phyloP scores from a whole-genome alignment of 352 stramenopile genomes.

The Phytophthora pluvialis region DNA sequence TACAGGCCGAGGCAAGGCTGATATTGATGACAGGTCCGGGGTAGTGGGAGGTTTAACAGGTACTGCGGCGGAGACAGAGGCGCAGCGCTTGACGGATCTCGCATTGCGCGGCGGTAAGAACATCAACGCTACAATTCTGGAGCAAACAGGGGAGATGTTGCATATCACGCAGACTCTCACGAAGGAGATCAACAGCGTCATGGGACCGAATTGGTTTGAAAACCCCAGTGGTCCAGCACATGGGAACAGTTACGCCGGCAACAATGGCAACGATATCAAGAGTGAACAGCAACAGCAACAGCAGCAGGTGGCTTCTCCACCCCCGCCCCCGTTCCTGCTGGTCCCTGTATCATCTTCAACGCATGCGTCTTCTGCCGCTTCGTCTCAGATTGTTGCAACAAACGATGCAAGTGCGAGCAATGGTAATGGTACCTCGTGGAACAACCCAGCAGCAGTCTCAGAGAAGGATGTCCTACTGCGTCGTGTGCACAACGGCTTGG shows the following conservation, averaged over 20 bases:
- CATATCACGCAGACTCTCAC: constrained; percentile 59
- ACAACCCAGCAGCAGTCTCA: constrained; percentile 21
- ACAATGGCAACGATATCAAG: constrained; percentile 18
- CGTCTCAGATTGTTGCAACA: constrained; percentile 42
- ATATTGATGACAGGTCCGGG: constrained; percentile 27
- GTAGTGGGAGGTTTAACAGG: constrained; percentile 18
- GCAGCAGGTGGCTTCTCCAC: constrained; percentile 22
- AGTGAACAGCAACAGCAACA: constrained; percentile 13
- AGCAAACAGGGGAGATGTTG: constrained; percentile 82
- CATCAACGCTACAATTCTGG: constrained; percentile 78
- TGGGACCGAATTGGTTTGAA: constrained; percentile 38
- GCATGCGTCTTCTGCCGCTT: constrained; percentile 39
- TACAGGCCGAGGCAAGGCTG: constrained; percentile 20
- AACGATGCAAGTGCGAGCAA: constrained; percentile 30
- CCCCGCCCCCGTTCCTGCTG: constrained; percentile 50
- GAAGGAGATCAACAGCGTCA: constrained; percentile 53
- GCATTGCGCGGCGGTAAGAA: constrained; percentile 70
- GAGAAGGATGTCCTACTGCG: constrained; percentile 57
- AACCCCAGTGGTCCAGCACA: background rate
- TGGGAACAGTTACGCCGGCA: constrained; percentile 5
- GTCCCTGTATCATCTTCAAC: constrained; percentile 44
- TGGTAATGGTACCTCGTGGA: constrained; percentile 21
- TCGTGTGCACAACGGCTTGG: constrained; percentile 61
- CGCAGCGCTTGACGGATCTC: constrained; percentile 76
- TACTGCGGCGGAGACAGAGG: constrained; percentile 44